A percentile compares a stretch with the other conserved stretches of the same genome.
These are phyloP conservation scores for Paraurostyla sp. DNA, from an alignment of 73 alveolate species.

Conservation along the genomic window DNA sequence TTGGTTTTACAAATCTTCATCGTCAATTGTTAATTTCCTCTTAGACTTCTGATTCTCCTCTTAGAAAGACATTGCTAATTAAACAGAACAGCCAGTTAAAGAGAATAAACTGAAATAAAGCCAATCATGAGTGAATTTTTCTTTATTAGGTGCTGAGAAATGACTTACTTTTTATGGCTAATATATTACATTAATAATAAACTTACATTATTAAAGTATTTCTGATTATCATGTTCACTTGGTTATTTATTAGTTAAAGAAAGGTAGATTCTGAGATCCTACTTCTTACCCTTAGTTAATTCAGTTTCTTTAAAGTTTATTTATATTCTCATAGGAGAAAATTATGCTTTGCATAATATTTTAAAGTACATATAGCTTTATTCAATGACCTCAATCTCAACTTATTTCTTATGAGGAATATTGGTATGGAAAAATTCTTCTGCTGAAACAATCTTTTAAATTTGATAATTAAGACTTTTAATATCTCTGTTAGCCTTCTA, in stretches of 20 bases:
- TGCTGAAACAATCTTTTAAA: conserved; percentile 20
- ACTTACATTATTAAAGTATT: not conserved
- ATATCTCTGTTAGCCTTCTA: conserved; percentile 45
- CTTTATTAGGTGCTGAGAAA: conserved; percentile 23
- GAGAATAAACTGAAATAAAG: conserved; percentile 34
- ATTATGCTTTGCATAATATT: not conserved
- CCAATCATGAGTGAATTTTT: conserved; percentile 53
- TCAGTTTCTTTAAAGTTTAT: conserved; percentile 26
- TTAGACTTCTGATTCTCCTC: conserved; percentile 20
- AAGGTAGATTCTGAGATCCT: conserved; percentile 15
- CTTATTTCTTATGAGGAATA: not conserved
- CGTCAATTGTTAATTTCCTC: not conserved
- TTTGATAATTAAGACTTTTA: conserved; percentile 7
- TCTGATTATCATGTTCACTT: conserved; percentile 6
- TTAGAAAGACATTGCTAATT: not conserved
- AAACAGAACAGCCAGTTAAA: conserved; percentile 40
- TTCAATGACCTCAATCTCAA: conserved; percentile 30
- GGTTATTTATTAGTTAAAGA: conserved; percentile 32
- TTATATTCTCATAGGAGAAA: conserved; percentile 19
- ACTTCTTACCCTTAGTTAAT: conserved; percentile 17
- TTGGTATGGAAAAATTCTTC: conserved; percentile 23
- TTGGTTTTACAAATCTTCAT: not conserved
- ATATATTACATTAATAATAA: not conserved
- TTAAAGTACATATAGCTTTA: conserved; percentile 23
- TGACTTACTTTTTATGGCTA: not conserved